Conservation (phyloP, 345 rosid species). For the Gossypioides kirkii region DNA sequence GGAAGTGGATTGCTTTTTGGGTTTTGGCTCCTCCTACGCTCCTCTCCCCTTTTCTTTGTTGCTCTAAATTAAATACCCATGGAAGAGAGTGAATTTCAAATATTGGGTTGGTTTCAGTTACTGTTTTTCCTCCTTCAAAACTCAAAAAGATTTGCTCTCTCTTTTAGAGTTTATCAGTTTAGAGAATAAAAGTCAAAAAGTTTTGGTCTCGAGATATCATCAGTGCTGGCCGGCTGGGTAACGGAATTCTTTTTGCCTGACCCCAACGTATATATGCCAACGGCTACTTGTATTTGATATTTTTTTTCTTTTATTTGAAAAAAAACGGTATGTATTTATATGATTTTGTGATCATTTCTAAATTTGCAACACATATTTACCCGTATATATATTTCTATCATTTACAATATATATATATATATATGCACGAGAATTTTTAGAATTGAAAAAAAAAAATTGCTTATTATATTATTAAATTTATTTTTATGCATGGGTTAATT, state of each 20-base stretch:
- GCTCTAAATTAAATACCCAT: slow-evolving; percentile 12
- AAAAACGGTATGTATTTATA: too few species aligned
- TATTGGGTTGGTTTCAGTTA: slow-evolving; percentile 12
- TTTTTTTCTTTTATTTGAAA: too few species aligned
- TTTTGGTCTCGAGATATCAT: background rate
- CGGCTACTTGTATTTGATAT: background rate
- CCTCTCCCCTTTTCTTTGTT: background rate
- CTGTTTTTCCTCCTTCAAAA: slow-evolving; percentile 7
- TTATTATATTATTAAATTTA: too few species aligned
- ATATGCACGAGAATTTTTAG: too few species aligned
- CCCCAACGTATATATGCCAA: slow-evolving; percentile 5
- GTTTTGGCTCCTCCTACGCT: too few species aligned
- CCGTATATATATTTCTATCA: too few species aligned
- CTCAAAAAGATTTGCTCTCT: background rate
- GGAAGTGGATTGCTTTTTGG: too few species aligned
- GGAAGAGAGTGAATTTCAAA: background rate
- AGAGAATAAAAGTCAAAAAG: background rate
- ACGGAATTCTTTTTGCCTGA: background rate
- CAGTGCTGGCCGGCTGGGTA: background rate
- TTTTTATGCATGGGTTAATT: too few species aligned
- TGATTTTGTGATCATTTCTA: too few species aligned
- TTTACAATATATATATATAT: too few species aligned
- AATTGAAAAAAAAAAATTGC: too few species aligned
- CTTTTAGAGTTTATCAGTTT: background rate
- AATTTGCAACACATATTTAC: too few species aligned